A percentile compares a stretch with the other conserved stretches of the same genome.
phyloP scores from a whole-genome alignment of 2,329 filamentous ascomycete species.

The Aureobasidium sp. region DNA sequence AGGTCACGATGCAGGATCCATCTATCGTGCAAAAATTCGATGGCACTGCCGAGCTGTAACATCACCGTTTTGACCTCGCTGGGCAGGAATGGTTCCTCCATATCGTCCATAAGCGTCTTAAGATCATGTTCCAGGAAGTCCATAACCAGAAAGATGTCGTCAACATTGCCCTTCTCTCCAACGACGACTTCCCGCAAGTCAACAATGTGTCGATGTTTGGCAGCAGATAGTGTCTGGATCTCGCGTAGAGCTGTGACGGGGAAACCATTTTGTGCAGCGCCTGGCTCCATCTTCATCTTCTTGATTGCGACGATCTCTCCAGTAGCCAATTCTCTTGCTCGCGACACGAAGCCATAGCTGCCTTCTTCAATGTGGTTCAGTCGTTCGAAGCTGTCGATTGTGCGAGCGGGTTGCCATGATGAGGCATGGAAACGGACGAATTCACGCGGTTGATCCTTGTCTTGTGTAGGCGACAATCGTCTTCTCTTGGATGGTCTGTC shows the following conservation, averaged over 20 bases:
- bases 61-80: conserved; percentile 90
- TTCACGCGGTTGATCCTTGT: conserved; percentile 36
- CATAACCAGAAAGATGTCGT: conserved; percentile 84
- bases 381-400: conserved; percentile 81
- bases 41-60: conserved; percentile 70
- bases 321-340: conserved; percentile 66
- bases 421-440: conserved; percentile 65
- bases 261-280: conserved; percentile 47
- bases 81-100: conserved; percentile 86
- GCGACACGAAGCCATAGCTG: conserved; percentile 88
- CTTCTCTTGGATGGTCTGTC: conserved; percentile 49
- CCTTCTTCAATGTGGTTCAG: conserved; percentile 97
- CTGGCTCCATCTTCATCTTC: conserved; percentile 84
- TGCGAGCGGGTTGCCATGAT: conserved; percentile 63
- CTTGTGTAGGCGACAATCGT: conserved; percentile 51
- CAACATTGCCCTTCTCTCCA: conserved; percentile 24
- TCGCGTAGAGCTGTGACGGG: conserved; percentile 89
- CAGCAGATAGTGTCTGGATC: conserved; percentile 82
- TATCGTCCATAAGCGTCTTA: conserved; percentile 84
- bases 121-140: conserved; percentile 97
- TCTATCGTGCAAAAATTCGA: conserved; percentile 77
- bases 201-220: conserved; percentile 76
- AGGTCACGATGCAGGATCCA: conserved; percentile 88
- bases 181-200: conserved; percentile 69
- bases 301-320: conserved; percentile 85